phyloP scores from a whole-genome alignment of 306 rosid species.

The Prunus persica region DNA sequence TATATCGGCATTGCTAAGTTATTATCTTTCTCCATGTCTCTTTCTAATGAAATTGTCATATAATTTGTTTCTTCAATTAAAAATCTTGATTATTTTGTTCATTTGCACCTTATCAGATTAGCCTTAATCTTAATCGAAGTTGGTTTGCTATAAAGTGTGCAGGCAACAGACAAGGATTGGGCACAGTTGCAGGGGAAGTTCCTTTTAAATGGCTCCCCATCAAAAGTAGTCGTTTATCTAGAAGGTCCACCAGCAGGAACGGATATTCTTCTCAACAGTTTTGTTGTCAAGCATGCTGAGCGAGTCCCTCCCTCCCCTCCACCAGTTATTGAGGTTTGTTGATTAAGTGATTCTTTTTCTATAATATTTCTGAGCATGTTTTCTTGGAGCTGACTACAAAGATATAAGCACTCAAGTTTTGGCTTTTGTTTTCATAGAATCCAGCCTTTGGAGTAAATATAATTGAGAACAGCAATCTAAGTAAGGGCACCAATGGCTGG shows the following conservation, averaged over 20 bases:
- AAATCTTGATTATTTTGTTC: background rate
- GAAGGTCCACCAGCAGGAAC: conserved; percentile 92
- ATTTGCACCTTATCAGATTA: background rate
- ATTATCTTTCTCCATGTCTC: conserved; percentile 23
- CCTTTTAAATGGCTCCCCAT: conserved; percentile 77
- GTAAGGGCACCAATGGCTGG: conserved; percentile 73
- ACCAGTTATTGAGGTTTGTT: conserved; percentile 64
- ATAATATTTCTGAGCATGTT: background rate
- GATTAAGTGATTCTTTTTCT: conserved; percentile 7
- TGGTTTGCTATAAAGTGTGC: conserved; percentile 53
- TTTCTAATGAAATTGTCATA: background rate
- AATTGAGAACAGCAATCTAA: conserved; percentile 71
- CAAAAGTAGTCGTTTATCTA: conserved; percentile 69
- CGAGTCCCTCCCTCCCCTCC: conserved; percentile 66
- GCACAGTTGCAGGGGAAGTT: conserved; percentile 78
- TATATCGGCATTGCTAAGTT: conserved; percentile 87
- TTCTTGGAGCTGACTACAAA: conserved; percentile 9
- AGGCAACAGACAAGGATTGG: conserved; percentile 96
- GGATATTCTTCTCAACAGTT: conserved; percentile 79
- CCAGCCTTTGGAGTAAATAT: conserved; percentile 69
- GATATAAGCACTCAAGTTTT: conserved; percentile 15
- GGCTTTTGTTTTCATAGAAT: conserved; percentile 44
- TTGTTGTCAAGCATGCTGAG: conserved; percentile 76
- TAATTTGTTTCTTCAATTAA: background rate
- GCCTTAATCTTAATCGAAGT: conserved; percentile 20